A percentile compares a stretch with the other conserved stretches of the same genome.
These are phyloP conservation scores for Trichoderma arundinaceum DNA, from an alignment of 2,329 filamentous ascomycete genomes.

Conservation along the genomic window DNA sequence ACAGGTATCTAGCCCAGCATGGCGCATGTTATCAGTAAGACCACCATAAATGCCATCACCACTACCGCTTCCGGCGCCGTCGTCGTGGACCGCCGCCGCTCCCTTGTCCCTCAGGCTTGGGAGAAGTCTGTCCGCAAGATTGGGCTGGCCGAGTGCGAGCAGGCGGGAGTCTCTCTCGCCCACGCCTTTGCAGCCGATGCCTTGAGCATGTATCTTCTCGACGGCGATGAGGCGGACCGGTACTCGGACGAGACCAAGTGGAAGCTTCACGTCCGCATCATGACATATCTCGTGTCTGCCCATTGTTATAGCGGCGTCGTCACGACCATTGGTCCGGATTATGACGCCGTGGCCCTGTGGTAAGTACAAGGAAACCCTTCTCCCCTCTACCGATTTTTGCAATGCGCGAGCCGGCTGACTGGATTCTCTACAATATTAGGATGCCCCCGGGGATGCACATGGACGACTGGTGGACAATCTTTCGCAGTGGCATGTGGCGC, in stretches of 20 bases:
- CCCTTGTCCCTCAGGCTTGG: slow-evolving; percentile 60
- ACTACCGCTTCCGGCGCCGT: neutral
- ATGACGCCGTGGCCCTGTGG: slow-evolving; percentile 81
- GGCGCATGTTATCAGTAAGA: slow-evolving; percentile 32
- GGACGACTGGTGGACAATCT: slow-evolving; percentile 73
- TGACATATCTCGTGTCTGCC: slow-evolving; percentile 77
- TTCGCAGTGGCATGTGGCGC: slow-evolving; percentile 79
- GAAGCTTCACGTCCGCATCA: slow-evolving; percentile 76
- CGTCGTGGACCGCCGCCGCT: slow-evolving; percentile 40
- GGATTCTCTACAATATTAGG: neutral
- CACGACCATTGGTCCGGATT: slow-evolving; percentile 74
- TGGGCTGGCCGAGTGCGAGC: slow-evolving; percentile 69
- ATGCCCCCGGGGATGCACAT: slow-evolving; percentile 65
- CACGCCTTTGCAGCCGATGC: slow-evolving; percentile 79
- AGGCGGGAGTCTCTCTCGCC: slow-evolving; percentile 73
- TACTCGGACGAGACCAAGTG: slow-evolving; percentile 72
- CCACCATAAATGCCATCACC: slow-evolving; percentile 32
- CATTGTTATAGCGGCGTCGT: slow-evolving; percentile 77
- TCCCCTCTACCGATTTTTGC: no score
- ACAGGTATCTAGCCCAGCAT: slow-evolving; percentile 16
- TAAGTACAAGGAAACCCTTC: slow-evolving; percentile 49
- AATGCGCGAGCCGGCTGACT: neutral
- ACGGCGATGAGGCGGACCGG: slow-evolving; percentile 68
- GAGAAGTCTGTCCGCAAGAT: slow-evolving; percentile 66
- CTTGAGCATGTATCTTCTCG: slow-evolving; percentile 75